Evolutionary conservation across 208 protist genomes (phyloP), one percentile per base, ranked within the genome.

Genomic region (Angomonas deanei): DNA sequence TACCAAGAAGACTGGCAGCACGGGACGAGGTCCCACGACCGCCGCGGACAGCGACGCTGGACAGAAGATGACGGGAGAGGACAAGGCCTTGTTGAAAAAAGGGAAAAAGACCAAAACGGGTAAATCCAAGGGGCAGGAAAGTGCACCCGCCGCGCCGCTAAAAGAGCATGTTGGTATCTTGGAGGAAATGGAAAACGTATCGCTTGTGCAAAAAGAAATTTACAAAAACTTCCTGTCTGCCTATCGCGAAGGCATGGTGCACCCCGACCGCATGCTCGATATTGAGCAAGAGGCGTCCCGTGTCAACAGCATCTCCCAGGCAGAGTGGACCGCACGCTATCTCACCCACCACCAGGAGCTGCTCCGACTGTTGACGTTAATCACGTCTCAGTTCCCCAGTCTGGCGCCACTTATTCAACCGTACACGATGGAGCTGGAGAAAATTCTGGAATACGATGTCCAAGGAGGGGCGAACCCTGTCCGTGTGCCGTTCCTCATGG

Each of bases 251-350:
- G 68, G 76, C 39, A 67, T 56, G 58, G 61, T 86, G 3, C 58
- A 82, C 65, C 75, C 80, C 0, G 36, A 71, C n/a, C 73, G 75
- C 63, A 86, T 86, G 80, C 66, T 66, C 0, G 68, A 63, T 6
- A 24, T 86, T 2, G 76, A 82, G 53, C 36, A n/a, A 3, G 62
- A 54, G 26, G 36, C 68, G 47, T 21, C 6, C 5, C 11, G 47
- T 11, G n/a, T 15, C n/a, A 15, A 15, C n/a, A 26, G n/a, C 8
- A 15, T 42, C 36, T 15, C 50, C 23, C 6, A 66, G 0, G 39
- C 36, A 27, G 47, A 67, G 33, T 64, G 33, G 21, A 64, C 47
- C 38, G 8, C 57, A 6, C 28, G 56, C 28, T 82, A 72, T 39
- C 34, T 72, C 24, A 19, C 31, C 13, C 68, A 69, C 36, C 76